A percentile compares a stretch with the other conserved stretches of the same genome.
Evolutionary conservation across 371 early-diverging fungal species (phyloP).

Genomic region (Quaeritorhiza haematococci): DNA sequence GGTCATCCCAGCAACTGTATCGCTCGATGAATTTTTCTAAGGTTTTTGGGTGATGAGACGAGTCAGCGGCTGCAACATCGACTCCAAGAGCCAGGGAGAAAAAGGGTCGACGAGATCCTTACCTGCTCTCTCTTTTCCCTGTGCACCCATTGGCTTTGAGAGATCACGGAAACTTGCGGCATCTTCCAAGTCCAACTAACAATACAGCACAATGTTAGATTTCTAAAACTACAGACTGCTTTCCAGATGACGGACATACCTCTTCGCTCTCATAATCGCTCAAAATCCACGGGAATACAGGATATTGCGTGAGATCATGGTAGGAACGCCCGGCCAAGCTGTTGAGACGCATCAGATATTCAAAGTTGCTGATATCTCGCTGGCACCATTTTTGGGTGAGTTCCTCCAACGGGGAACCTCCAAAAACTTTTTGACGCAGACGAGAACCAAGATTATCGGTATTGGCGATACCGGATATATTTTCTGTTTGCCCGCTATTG

Average conservation of each 20-base stretch:
- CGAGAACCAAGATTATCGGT: constrained; percentile 33
- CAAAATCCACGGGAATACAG: constrained; percentile 38
- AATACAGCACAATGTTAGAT: neutral
- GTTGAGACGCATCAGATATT: constrained; percentile 71
- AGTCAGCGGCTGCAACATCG: too few relatives aligned
- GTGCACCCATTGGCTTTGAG: constrained; percentile 35
- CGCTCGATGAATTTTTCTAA: constrained; percentile 24
- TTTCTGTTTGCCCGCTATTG: constrained; percentile 38
- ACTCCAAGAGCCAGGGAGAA: too few relatives aligned
- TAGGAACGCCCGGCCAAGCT: constrained; percentile 51
- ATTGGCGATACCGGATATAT: constrained; percentile 40
- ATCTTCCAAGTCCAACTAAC: constrained; percentile 19
- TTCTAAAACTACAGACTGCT: neutral
- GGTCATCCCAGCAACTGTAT: constrained; percentile 29
- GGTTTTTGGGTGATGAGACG: neutral
- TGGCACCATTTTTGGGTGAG: constrained; percentile 62
- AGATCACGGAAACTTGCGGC: constrained; percentile 21
- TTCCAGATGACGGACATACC: constrained; percentile 13
- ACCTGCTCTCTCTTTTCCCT: constrained; percentile 20
- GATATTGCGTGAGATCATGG: constrained; percentile 37
- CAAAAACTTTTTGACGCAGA: constrained; percentile 47
- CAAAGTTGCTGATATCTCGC: constrained; percentile 66
- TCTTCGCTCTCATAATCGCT: constrained; percentile 24
- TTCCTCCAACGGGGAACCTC: constrained; percentile 62
- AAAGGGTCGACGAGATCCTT: neutral